Evolutionary conservation across 441 rosid genomes (phyloP), one percentile per base, ranked within the genome.

Genomic region (Pelargonium myrrhifolium): DNA sequence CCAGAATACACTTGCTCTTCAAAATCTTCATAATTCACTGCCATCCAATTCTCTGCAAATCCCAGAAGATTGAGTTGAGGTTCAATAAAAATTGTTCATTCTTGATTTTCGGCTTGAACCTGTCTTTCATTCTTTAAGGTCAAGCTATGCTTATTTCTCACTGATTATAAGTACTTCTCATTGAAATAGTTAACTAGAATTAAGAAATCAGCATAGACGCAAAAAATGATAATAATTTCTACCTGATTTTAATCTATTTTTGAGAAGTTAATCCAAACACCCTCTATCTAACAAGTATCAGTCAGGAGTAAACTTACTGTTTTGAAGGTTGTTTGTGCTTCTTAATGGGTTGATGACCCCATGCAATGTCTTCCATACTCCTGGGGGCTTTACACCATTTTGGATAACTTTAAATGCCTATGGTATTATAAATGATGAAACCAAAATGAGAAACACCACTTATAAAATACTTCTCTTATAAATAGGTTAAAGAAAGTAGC

Each of bases 401-500:
- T 74, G 76, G n/a, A 79, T 76, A 77, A 79, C 90, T 76, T 78
- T 82, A 76, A 86, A 88, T 65, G 93, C 90, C 90, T 87, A 65
- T 28, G 35, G 35, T 28, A 28, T 43, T 66, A 47, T 12, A 62
- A 40, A 65, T 26, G 40, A 39, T 26, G 3, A 67, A 37, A 60
- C 53, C 45, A 72, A 14, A 71, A 73, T 37, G 56, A 42, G 10
- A 55, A 69, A 17, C 18, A 14, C 24, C 68, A 58, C 26, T 20
- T 56, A 56, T 24, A 49, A 5, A 49, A 56, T 15, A 39, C 6
- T 28, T 28, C 35, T 28, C 35, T 28, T 28, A 56, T 9, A 9
- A 24, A 9, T 21, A 56, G 24, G 28, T 24, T 24, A 24, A 55
- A 8, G 6, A 39, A 39, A 39, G 9, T 1, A 39, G 42, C 42